These are phyloP conservation scores for Leucoagaricus sp. DNA, from an alignment of 1,284 basidiomycete species.

Conservation along the genomic window DNA sequence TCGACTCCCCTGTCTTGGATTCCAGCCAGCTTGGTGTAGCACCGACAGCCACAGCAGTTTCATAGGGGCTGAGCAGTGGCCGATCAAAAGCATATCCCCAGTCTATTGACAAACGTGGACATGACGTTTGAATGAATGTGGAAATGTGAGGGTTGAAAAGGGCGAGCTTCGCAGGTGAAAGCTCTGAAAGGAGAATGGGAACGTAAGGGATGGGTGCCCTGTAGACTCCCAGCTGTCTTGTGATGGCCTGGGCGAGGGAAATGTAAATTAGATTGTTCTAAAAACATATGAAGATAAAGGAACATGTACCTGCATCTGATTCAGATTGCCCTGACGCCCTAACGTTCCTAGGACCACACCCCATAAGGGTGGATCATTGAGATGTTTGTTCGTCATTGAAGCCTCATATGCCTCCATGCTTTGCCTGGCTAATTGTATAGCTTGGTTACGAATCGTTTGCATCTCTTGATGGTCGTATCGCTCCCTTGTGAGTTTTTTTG, in stretches of 20 bases:
- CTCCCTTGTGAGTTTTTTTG: slow-evolving; percentile 95
- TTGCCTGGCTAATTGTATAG: slow-evolving; percentile 72
- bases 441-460: slow-evolving; percentile 74
- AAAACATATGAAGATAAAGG: neutral
- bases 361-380: slow-evolving; percentile 54
- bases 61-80: slow-evolving; percentile 93
- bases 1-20: slow-evolving; percentile 30
- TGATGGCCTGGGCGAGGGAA: slow-evolving; percentile 64
- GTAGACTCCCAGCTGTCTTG: slow-evolving; percentile 59
- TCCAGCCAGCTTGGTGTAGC: slow-evolving; percentile 67
- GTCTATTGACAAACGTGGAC: slow-evolving; percentile 94
- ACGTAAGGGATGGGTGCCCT: slow-evolving; percentile 71
- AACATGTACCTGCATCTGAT: slow-evolving; percentile 72
- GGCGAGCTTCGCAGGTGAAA: slow-evolving; percentile 91
- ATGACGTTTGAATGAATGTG: slow-evolving; percentile 94
- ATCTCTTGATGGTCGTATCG: slow-evolving; percentile 91
- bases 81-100: slow-evolving; percentile 96
- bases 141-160: slow-evolving; percentile 83
- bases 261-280: neutral
- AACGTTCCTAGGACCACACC: slow-evolving; percentile 96
- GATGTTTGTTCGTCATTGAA: slow-evolving; percentile 8
- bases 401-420: slow-evolving; percentile 49
- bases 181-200: slow-evolving; percentile 91
- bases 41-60: slow-evolving; percentile 88
- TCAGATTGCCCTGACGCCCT: slow-evolving; percentile 91